Evolutionary conservation across 176 grass and related monocot genomes (phyloP).

Genomic region (Oryza australiensis): DNA sequence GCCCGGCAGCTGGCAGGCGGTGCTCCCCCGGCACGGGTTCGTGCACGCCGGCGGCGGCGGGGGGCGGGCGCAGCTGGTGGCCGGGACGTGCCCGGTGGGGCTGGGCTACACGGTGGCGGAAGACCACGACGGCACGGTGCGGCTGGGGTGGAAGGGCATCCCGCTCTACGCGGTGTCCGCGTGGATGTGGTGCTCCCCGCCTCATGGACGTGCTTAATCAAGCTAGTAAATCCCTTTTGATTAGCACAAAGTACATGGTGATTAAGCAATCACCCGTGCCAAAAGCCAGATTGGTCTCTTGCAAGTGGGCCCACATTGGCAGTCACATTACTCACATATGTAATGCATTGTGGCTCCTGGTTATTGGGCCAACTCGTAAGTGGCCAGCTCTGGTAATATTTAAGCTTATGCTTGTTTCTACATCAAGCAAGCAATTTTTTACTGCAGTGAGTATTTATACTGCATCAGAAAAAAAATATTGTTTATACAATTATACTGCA

Average conservation of each 20-base stretch:
- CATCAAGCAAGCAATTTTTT: too few relatives aligned
- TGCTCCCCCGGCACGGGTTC: conserved; percentile 51
- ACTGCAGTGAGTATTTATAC: too few relatives aligned
- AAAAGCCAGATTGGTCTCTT: not conserved
- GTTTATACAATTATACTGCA: too few relatives aligned
- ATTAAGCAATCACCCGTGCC: not conserved
- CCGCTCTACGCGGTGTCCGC: conserved; percentile 48
- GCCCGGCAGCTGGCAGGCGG: conserved; percentile 47
- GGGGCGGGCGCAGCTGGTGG: conserved; percentile 53
- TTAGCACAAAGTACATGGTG: not conserved
- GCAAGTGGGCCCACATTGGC: conserved; percentile 1
- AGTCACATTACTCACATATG: not conserved
- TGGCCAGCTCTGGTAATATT: not conserved
- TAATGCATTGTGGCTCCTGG: not conserved
- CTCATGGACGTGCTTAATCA: conserved; percentile 23
- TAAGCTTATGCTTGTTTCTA: too few relatives aligned
- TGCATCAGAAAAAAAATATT: too few relatives aligned
- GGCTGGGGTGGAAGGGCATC: conserved; percentile 66
- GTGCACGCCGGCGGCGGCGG: not conserved
- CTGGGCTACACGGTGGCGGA: conserved; percentile 51
- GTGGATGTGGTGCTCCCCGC: conserved; percentile 40
- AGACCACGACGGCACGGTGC: conserved; percentile 45
- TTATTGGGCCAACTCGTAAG: conserved; percentile 30
- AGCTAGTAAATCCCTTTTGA: not conserved
- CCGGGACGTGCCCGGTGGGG: conserved; percentile 44